Conservation (phyloP, 2,329 filamentous ascomycete genomes). For the Mycogone perniciosa region DNA sequence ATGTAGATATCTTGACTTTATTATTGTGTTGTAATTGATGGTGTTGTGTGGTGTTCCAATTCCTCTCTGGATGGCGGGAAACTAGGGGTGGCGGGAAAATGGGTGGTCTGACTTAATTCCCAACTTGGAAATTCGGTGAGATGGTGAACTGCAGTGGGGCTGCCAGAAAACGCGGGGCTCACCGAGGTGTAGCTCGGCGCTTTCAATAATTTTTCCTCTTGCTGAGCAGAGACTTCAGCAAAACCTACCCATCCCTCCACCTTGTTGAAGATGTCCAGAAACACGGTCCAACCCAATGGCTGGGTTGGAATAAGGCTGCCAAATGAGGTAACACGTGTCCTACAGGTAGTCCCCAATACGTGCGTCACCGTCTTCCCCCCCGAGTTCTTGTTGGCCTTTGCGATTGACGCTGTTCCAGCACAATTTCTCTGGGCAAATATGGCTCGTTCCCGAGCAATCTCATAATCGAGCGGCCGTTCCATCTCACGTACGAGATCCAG, state of each 20-base stretch:
- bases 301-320: slow-evolving; percentile 57
- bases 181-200: slow-evolving; percentile 20
- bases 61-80: too few relatives aligned
- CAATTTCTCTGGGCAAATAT: slow-evolving; percentile 85
- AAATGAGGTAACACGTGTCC: slow-evolving; percentile 49
- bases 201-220: slow-evolving; percentile 12
- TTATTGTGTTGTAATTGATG: too few relatives aligned
- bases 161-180: slow-evolving; percentile 23
- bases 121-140: slow-evolving; percentile 9
- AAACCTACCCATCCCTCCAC: neutral
- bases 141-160: slow-evolving; percentile 3
- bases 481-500: slow-evolving; percentile 84
- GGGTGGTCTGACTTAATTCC: too few relatives aligned
- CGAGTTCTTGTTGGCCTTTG: neutral
- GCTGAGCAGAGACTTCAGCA: neutral
- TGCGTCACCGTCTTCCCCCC: slow-evolving; percentile 25
- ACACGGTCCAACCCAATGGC: slow-evolving; percentile 44
- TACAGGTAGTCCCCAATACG: slow-evolving; percentile 57
- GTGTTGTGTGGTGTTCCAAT: too few relatives aligned
- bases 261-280: slow-evolving; percentile 24
- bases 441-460: slow-evolving; percentile 85
- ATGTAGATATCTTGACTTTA: too few relatives aligned
- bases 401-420: slow-evolving; percentile 46
- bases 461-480: slow-evolving; percentile 82
- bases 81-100: too few relatives aligned